These are phyloP conservation scores for Calocera cornea DNA, from an alignment of 768 basidiomycete genomes.

Conservation along the genomic window DNA sequence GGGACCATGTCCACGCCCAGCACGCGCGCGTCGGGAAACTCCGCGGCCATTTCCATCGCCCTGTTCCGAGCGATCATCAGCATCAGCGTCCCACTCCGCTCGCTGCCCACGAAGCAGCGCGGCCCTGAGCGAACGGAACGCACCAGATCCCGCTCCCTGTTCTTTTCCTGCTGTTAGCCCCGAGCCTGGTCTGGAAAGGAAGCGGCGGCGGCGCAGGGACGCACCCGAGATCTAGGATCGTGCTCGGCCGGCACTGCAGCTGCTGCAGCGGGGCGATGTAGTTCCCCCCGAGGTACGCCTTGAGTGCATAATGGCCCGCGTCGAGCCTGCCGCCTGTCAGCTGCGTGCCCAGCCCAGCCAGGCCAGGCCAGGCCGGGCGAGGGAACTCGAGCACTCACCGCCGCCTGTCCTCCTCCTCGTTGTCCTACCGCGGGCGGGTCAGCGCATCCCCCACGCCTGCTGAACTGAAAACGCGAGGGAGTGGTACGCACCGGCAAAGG, in stretches of 20 bases:
- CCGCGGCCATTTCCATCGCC: not conserved
- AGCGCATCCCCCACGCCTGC: not conserved
- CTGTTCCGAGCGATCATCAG: not conserved
- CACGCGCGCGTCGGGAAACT: not conserved
- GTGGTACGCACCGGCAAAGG: not conserved
- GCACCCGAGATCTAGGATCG: not conserved
- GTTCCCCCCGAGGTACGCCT: not conserved
- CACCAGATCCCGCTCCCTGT: constrained; percentile 1
- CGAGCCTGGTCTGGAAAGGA: not conserved
- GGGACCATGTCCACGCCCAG: not conserved
- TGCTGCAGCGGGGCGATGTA: not conserved
- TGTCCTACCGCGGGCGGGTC: not conserved
- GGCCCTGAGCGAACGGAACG: not conserved
- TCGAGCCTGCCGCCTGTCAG: not conserved
- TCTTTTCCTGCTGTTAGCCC: not conserved
- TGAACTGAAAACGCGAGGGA: not conserved
- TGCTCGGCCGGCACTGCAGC: not conserved
- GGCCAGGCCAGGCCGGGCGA: too few species aligned
- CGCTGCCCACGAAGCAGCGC: not conserved
- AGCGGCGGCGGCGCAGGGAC: not conserved
- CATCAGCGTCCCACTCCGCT: not conserved
- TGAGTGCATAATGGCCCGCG: not conserved
- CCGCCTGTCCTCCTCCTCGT: not conserved
- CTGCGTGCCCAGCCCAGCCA: too few species aligned
- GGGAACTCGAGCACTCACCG: not conserved